A percentile compares a stretch with the other conserved stretches of the same genome.
phyloP scores from a whole-genome alignment of 257 asterid species.

The Nicotiana paniculata region DNA sequence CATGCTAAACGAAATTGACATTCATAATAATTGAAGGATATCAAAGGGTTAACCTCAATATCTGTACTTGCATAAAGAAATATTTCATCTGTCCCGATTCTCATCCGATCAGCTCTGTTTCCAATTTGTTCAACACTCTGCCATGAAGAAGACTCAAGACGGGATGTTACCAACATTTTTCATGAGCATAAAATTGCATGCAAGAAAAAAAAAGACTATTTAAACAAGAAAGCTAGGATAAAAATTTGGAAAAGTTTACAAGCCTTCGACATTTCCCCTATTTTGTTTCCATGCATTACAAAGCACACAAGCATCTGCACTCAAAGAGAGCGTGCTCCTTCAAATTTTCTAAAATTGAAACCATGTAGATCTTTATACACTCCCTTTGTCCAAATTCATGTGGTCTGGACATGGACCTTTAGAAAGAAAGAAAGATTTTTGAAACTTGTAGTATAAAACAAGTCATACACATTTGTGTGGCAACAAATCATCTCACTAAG shows the following conservation, averaged over 20 bases:
- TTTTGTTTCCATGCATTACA: not conserved
- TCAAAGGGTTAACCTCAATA: constrained; percentile 55
- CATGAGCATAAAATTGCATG: not conserved
- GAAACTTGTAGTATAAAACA: too few species aligned
- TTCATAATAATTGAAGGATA: not conserved
- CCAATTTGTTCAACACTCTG: constrained; percentile 98
- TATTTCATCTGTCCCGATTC: constrained; percentile 51
- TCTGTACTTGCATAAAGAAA: constrained; percentile 82
- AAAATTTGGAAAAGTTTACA: not conserved
- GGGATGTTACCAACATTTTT: not conserved
- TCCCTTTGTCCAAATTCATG: too few species aligned
- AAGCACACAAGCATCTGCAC: not conserved
- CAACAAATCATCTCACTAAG: too few species aligned
- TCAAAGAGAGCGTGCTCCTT: not conserved
- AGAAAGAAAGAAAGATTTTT: too few species aligned
- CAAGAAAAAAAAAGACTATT: not conserved
- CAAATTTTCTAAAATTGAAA: not conserved
- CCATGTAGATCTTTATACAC: not conserved
- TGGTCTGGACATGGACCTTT: too few species aligned
- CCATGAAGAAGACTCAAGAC: constrained; percentile 15
- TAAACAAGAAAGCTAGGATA: not conserved
- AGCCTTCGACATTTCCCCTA: not conserved
- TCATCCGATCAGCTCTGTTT: constrained; percentile 82
- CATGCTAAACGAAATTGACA: not conserved
- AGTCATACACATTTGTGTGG: too few species aligned